Conservation (phyloP, 164 flowering plant genomes). For the Liquidambar formosana region DNA sequence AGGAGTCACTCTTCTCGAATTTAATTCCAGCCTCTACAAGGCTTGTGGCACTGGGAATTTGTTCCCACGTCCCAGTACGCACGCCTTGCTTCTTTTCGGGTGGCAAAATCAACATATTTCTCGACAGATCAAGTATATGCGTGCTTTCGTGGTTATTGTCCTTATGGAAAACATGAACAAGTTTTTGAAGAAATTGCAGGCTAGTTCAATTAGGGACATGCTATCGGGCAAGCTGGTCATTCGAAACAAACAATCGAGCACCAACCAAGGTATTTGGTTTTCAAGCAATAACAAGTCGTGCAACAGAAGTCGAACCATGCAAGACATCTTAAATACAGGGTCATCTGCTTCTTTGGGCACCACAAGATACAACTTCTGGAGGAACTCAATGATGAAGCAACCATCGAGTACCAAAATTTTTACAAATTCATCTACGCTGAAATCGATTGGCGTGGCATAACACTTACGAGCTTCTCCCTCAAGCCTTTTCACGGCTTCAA, state of each 20-base stretch:
- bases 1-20: background rate
- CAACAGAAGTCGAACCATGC: slow-evolving; percentile 1
- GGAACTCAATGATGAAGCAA: slow-evolving; percentile 29
- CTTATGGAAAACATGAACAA: too few relatives aligned
- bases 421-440: slow-evolving; percentile 12
- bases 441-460: slow-evolving; percentile 10
- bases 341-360: slow-evolving; percentile 3
- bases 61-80: background rate
- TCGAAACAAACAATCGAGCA: slow-evolving; percentile 9
- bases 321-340: slow-evolving; percentile 7
- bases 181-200: slow-evolving; percentile 4
- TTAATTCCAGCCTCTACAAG: slow-evolving; percentile 21
- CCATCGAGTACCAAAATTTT: slow-evolving; percentile 33
- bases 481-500: too few relatives aligned
- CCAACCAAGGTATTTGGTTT: slow-evolving; percentile 36
- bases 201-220: slow-evolving; percentile 1
- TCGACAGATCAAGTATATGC: slow-evolving; percentile 16
- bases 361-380: too few relatives aligned
- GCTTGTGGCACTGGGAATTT: slow-evolving; percentile 1
- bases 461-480: slow-evolving; percentile 8
- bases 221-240: background rate
- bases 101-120: background rate
- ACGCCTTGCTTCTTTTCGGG: background rate
- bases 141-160: background rate
- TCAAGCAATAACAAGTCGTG: slow-evolving; percentile 32